Conservation (phyloP, 495 filamentous ascomycete species). For the Podospora appendiculata region DNA sequence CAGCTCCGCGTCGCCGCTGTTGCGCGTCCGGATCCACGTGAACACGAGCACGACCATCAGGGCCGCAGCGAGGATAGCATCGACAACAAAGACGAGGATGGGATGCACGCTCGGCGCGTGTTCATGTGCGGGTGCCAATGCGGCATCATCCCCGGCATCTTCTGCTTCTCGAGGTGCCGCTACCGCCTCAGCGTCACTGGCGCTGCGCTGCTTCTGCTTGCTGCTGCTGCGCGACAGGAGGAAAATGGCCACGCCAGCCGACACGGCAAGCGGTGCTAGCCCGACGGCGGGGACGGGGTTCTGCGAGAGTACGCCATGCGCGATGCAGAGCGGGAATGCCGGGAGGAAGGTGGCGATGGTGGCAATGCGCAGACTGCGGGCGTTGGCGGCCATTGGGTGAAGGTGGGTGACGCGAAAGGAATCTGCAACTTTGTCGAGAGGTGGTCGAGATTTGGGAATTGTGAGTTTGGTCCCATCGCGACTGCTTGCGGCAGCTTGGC, state of each 20-base stretch:
- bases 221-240: slow-evolving; percentile 13
- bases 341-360: slow-evolving; percentile 43
- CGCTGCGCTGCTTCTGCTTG: background rate
- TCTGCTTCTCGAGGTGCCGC: slow-evolving; percentile 4
- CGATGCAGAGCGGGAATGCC: slow-evolving; percentile 41
- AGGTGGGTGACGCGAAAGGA: too few relatives aligned
- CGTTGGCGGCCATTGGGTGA: background rate
- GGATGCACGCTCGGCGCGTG: slow-evolving; percentile 11
- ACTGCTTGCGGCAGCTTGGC: background rate
- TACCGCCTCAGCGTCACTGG: background rate
- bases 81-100: slow-evolving; percentile 30
- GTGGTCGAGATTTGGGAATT: too few relatives aligned
- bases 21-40: slow-evolving; percentile 24
- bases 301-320: slow-evolving; percentile 30
- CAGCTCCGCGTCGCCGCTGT: slow-evolving; percentile 14
- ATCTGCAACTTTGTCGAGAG: too few relatives aligned
- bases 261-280: slow-evolving; percentile 31
- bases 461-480: background rate
- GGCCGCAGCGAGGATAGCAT: slow-evolving; percentile 24
- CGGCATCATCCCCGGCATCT: slow-evolving; percentile 7
- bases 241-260: slow-evolving; percentile 19
- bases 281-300: slow-evolving; percentile 31
- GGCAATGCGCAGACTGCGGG: slow-evolving; percentile 26
- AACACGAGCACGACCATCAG: slow-evolving; percentile 32
- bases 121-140: slow-evolving; percentile 6